Evolutionary conservation across 2,329 filamentous ascomycete species (phyloP).

Genomic region (Salinomyces thailandicus): DNA sequence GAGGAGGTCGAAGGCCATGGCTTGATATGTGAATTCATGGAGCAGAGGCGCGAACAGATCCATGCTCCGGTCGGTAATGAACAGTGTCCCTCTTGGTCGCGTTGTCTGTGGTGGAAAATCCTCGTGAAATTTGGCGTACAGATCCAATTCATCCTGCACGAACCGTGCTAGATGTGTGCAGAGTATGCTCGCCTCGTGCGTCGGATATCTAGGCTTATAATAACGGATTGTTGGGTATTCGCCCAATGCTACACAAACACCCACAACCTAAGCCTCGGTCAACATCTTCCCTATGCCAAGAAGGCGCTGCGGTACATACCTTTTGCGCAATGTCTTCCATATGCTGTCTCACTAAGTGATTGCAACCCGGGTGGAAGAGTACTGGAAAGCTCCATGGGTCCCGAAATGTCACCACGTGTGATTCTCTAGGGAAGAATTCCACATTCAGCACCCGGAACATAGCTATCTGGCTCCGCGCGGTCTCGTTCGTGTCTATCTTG

Average conservation of each 20-base stretch:
- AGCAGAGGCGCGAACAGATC: constrained; percentile 78
- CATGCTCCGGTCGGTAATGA: constrained; percentile 88
- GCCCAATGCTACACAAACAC: constrained; percentile 81
- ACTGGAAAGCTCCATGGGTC: constrained; percentile 95
- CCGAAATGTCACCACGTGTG: constrained; percentile 78
- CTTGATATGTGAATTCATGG: constrained; percentile 97
- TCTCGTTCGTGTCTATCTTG: constrained; percentile 61
- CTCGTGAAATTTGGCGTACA: constrained; percentile 72
- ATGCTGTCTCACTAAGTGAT: constrained; percentile 69
- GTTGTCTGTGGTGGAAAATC: constrained; percentile 73
- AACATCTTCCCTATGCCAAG: not conserved
- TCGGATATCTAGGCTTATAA: constrained; percentile 63
- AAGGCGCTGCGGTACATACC: constrained; percentile 41
- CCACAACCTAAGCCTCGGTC: constrained; percentile 49
- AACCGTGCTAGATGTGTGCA: constrained; percentile 83
- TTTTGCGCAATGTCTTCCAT: constrained; percentile 81
- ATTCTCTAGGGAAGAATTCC: constrained; percentile 84
- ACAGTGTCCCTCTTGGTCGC: constrained; percentile 68
- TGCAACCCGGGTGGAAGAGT: constrained; percentile 83
- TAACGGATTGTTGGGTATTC: constrained; percentile 92
- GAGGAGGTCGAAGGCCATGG: constrained; percentile 91
- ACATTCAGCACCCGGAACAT: constrained; percentile 73
- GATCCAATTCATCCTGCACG: constrained; percentile 81
- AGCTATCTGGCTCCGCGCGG: constrained; percentile 63
- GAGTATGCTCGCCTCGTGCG: constrained; percentile 79